A percentile compares a stretch with the other conserved stretches of the same genome.
phyloP scores from a whole-genome alignment of 495 filamentous ascomycete genomes.

The Talaromyces ruber region DNA sequence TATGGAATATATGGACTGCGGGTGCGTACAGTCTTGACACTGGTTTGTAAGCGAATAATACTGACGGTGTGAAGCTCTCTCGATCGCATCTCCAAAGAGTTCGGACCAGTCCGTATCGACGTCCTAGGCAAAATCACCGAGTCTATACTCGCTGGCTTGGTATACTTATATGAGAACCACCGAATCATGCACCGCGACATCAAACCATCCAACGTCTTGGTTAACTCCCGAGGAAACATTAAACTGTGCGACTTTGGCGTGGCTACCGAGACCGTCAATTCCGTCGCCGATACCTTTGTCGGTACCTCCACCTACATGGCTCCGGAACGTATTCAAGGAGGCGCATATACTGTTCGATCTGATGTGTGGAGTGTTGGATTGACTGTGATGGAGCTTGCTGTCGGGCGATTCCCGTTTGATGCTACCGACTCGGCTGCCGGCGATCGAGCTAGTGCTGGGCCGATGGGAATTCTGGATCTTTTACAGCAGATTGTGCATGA shows the following conservation, averaged over 20 bases:
- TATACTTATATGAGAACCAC: constrained; percentile 88
- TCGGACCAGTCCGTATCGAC: constrained; percentile 93
- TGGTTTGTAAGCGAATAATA: neutral
- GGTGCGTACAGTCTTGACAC: constrained; percentile 51
- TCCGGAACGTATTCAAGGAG: constrained; percentile 92
- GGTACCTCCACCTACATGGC: constrained; percentile 99
- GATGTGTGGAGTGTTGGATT: constrained; percentile 99
- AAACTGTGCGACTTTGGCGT: constrained; percentile 98
- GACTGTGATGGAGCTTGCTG: constrained; percentile 90
- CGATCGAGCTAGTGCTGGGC: constrained; percentile 58
- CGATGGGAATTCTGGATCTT: constrained; percentile 91
- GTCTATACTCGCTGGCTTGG: constrained; percentile 87
- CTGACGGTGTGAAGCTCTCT: constrained; percentile 63
- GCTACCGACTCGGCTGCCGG: constrained; percentile 65
- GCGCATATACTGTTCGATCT: constrained; percentile 94
- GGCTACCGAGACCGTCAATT: constrained; percentile 91
- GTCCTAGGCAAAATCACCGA: constrained; percentile 98
- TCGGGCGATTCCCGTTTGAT: constrained; percentile 92
- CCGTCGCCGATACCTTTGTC: constrained; percentile 94
- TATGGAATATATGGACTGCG: constrained; percentile 99
- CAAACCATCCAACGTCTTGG: constrained; percentile 93
- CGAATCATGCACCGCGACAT: constrained; percentile 99
- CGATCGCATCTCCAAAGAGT: constrained; percentile 86
- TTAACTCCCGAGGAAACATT: constrained; percentile 89
- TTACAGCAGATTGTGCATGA: constrained; percentile 97